Evolutionary conservation across 345 rosid species (phyloP).

Genomic region (Bruguiera parviflora): DNA sequence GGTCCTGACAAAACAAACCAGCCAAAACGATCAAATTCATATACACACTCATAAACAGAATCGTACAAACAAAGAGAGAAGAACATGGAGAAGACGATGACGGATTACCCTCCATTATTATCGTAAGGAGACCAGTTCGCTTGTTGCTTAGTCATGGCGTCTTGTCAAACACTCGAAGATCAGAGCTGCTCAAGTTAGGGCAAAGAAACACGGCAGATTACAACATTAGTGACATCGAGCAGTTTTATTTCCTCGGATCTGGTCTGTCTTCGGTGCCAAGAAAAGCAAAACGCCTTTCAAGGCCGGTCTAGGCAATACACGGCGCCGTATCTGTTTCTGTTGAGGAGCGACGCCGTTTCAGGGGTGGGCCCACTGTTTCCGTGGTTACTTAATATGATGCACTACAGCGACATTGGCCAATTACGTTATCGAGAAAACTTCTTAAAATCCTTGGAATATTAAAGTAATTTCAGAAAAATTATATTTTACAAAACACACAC

Average conservation of each 20-base stretch:
- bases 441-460: no score
- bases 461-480: no score
- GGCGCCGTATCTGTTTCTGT: no score
- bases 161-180: neutral
- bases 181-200: neutral
- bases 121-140: slow-evolving; percentile 89
- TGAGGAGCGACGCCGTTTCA: no score
- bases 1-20: slow-evolving; percentile 40
- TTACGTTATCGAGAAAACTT: no score
- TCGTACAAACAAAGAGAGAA: slow-evolving; percentile 1
- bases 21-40: neutral
- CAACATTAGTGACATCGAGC: neutral
- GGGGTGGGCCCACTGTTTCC: no score
- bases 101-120: slow-evolving; percentile 91
- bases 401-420: no score
- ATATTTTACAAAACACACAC: no score
- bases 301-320: no score
- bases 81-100: neutral
- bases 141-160: slow-evolving; percentile 75
- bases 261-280: slow-evolving; percentile 37
- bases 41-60: neutral
- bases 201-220: neutral
- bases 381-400: no score
- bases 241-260: slow-evolving; percentile 22
- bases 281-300: slow-evolving; percentile 3